Base-by-base conservation (phyloP, 345 rosid genomes). In the Hibiscus trionum region DNA sequence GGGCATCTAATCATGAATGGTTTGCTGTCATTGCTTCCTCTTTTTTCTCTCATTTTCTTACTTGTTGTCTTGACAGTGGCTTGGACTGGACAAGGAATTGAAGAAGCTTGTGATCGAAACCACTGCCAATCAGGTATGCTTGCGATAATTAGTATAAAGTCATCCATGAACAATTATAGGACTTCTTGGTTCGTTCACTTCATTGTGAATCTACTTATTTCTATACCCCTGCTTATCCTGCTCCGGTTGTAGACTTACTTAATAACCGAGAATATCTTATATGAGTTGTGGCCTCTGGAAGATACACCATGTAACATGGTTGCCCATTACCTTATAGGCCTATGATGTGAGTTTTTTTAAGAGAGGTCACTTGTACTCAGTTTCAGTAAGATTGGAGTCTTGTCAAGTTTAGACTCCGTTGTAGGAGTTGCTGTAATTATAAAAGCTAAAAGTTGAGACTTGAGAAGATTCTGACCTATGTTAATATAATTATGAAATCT, bases 71-170 rank as follows among this genome's bases (percentile, higher is more conserved):
- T 75, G 57, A 58, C 76, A 95, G 98, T 95, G 99, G 98, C 97
- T 95, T 77, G 96, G 93, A 37, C 21, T 89, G 74, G 96, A 95
- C 80, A 92, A 88, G 80, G 97, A 87, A 46, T 75, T 75, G 24
- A 92, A 90, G 86, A 90, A 84, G 80, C 97, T 95, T 76, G 88
- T 89, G 73, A 90, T 95, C 70, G 96, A 95, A 78, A 92, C 96
- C 27, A 95, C 93, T 33, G 86, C 86, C 58, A 95, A 95, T 80
- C 99, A 95, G 96, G 98, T 95, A 84, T 61, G 7, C 50, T 57
- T 68, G 61, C 44, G 1, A 59, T 42, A 61, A 50, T 50, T 64
- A 19, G 57, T 16, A 0, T 52, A 11, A 50, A 35, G 49, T 17
- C 24, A 6, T 21, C 11, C 39, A 26, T 31, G 6, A 44, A 16